These are phyloP conservation scores for Globisporangium carolinianum DNA, from an alignment of 352 stramenopile species.

Conservation along the genomic window DNA sequence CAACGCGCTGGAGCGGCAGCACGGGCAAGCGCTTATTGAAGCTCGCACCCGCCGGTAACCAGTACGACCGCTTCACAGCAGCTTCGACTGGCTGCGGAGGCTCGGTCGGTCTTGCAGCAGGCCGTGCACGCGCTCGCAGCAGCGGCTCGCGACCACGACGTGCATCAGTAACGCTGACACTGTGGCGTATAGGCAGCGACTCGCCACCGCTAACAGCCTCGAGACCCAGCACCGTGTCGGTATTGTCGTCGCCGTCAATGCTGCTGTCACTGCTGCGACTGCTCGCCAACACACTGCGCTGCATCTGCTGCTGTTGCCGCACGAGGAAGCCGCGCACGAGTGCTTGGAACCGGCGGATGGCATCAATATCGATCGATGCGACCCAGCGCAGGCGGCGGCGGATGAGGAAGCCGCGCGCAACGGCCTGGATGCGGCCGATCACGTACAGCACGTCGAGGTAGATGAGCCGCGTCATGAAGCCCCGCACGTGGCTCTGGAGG, in stretches of 20 bases:
- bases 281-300: not conserved
- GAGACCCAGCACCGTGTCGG: not conserved
- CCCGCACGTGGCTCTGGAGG: conserved; percentile 49
- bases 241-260: not conserved
- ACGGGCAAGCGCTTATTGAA: conserved; percentile 35
- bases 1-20: conserved; percentile 16
- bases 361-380: conserved; percentile 30
- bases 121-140: no score
- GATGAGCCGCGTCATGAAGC: conserved; percentile 63
- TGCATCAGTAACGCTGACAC: not conserved
- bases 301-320: conserved; percentile 9
- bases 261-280: not conserved
- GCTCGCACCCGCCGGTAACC: conserved; percentile 48
- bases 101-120: no score
- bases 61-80: conserved; percentile 59
- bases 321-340: conserved; percentile 29
- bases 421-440: conserved; percentile 71
- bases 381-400: conserved; percentile 50
- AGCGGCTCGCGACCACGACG: no score
- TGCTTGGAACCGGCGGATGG: conserved; percentile 42
- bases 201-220: not conserved
- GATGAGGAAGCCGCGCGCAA: conserved; percentile 55
- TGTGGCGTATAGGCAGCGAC: no score
- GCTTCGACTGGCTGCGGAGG: not conserved
- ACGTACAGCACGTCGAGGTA: conserved; percentile 79